A percentile compares a stretch with the other conserved stretches of the same genome.
phyloP scores from a whole-genome alignment of 495 filamentous ascomycete genomes.

The Endocarpon pusillum region DNA sequence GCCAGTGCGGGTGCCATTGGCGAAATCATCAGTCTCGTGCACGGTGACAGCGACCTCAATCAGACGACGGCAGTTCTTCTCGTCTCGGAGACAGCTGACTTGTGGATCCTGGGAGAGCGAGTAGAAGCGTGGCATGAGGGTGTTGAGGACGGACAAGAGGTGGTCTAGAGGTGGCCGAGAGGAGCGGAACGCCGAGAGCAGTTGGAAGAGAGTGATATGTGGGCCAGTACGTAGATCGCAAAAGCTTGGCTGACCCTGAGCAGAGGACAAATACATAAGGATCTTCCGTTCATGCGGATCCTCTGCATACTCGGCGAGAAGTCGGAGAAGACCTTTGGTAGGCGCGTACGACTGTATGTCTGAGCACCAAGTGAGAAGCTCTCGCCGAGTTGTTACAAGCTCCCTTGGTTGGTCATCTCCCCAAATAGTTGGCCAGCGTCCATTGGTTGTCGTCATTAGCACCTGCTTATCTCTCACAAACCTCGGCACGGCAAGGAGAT shows the following conservation, averaged over 20 bases:
- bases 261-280: constrained; percentile 65
- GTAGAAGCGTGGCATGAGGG: constrained; percentile 94
- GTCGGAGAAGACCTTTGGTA: constrained; percentile 69
- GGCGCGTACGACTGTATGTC: constrained; percentile 88
- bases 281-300: constrained; percentile 76
- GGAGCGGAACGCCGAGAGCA: constrained; percentile 84
- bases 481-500: constrained; percentile 58
- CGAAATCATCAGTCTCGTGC: constrained; percentile 74
- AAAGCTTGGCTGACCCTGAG: constrained; percentile 84
- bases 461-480: constrained; percentile 69
- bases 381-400: constrained; percentile 71
- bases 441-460: constrained; percentile 54
- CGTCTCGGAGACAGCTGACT: constrained; percentile 51
- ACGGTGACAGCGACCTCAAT: constrained; percentile 91
- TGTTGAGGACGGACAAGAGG: constrained; percentile 63
- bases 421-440: constrained; percentile 96
- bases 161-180: constrained; percentile 69
- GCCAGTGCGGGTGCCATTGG: constrained; percentile 45
- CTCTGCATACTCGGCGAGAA: constrained; percentile 70
- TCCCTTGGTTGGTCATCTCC: constrained; percentile 75
- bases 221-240: constrained; percentile 88
- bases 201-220: constrained; percentile 65
- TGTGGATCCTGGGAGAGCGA: constrained; percentile 92
- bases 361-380: constrained; percentile 85
- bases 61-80: constrained; percentile 56